Percentiles rank a stretch among this genome's conserved stretches.
These are phyloP conservation scores for Primulina huaijiensis DNA, from an alignment of 257 asterid species.

Conservation along the genomic window DNA sequence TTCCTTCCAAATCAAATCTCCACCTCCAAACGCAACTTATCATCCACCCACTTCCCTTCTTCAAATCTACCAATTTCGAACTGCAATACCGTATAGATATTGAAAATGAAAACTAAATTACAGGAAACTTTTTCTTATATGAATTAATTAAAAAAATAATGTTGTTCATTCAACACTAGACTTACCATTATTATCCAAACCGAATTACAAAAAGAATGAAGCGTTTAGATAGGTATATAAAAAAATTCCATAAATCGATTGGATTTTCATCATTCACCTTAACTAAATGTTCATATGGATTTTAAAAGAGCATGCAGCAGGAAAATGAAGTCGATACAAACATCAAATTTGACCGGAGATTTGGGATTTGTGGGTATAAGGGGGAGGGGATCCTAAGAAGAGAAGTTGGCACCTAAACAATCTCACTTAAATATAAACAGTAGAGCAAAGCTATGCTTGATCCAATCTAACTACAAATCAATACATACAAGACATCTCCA, in stretches of 20 bases:
- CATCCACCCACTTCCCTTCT: background rate
- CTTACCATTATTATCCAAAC: background rate
- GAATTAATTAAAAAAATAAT: no score
- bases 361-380: background rate
- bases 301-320: no score
- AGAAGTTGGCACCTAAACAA: slow-evolving; percentile 31
- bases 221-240: background rate
- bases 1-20: no score
- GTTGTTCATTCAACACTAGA: no score
- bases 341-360: background rate
- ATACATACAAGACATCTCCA: slow-evolving; percentile 15
- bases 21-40: no score
- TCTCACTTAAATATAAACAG: background rate
- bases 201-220: background rate
- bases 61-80: background rate
- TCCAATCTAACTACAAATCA: slow-evolving; percentile 93
- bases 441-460: slow-evolving; percentile 65
- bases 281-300: no score
- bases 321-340: no score
- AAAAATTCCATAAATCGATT: background rate
- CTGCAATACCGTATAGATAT: background rate
- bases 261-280: no score
- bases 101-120: background rate
- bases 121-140: background rate
- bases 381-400: background rate